Percentiles rank a stretch among this genome's conserved stretches.
Evolutionary conservation across 331 rosid species (phyloP).

Genomic region (Malus hybrid): DNA sequence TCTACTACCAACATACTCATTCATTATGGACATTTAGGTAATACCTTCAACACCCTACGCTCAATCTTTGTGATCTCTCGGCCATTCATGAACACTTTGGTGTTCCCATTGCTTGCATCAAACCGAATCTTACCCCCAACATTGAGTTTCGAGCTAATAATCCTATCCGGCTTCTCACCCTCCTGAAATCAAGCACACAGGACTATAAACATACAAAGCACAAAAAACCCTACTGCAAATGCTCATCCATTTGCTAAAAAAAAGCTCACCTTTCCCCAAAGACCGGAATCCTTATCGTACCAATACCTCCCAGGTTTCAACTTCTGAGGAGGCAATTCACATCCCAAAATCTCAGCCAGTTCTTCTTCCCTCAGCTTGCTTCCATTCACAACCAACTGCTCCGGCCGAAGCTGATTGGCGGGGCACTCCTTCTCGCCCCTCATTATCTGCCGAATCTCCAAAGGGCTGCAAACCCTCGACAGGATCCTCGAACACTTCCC

Average conservation of each 20-base stretch:
- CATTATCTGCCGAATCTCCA: constrained; percentile 87
- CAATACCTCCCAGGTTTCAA: constrained; percentile 86
- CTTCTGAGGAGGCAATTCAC: constrained; percentile 66
- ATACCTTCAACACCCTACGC: constrained; percentile 74
- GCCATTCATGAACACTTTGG: constrained; percentile 80
- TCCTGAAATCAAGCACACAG: constrained; percentile 48
- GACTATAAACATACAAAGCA: neutral
- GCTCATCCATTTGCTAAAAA: neutral
- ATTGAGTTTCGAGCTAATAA: constrained; percentile 70
- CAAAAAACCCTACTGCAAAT: neutral
- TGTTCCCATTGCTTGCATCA: constrained; percentile 77
- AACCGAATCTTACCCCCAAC: constrained; percentile 74
- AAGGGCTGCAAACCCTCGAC: constrained; percentile 67
- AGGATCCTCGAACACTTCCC: constrained; percentile 75
- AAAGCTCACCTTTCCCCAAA: constrained; percentile 79
- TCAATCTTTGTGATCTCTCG: constrained; percentile 83
- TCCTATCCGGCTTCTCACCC: constrained; percentile 80
- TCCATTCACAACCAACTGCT: constrained; percentile 74
- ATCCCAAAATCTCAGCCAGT: constrained; percentile 72
- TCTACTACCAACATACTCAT: neutral
- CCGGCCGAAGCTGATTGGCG: constrained; percentile 77
- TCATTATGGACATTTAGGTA: neutral
- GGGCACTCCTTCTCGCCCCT: constrained; percentile 79
- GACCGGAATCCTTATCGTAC: constrained; percentile 93
- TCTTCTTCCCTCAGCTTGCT: constrained; percentile 68